A percentile compares a stretch with the other conserved stretches of the same genome.
phyloP scores from a whole-genome alignment of 2,329 filamentous ascomycete species.

The Sporothrix inflata region DNA sequence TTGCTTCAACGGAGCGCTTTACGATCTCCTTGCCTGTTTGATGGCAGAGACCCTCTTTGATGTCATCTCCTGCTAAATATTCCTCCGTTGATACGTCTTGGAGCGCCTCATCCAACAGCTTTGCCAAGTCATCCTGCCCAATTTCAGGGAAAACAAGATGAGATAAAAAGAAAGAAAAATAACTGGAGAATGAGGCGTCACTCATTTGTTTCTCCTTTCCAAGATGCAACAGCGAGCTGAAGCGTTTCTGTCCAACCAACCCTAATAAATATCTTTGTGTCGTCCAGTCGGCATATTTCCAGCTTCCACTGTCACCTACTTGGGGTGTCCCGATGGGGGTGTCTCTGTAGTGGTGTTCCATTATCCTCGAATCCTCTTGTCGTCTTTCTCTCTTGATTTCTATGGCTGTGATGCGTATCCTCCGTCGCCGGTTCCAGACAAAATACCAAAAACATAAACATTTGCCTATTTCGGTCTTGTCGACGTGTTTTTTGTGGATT shows the following conservation, averaged over 20 bases:
- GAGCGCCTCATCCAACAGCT: background rate
- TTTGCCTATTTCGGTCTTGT: background rate
- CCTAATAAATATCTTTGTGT: background rate
- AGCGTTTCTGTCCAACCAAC: background rate
- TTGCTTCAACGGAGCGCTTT: background rate
- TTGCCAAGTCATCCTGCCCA: background rate
- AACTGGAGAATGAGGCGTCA: background rate
- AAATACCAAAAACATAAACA: background rate
- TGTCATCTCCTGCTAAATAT: background rate
- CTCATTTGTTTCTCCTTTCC: background rate
- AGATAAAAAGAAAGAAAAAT: background rate
- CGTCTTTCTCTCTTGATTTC: background rate
- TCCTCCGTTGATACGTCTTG: background rate
- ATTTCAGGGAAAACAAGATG: no score
- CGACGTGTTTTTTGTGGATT: background rate
- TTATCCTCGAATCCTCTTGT: background rate
- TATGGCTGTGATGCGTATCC: background rate
- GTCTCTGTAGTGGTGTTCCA: background rate
- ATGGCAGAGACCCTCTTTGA: background rate
- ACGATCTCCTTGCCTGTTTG: background rate
- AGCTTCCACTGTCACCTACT: no score
- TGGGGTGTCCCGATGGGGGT: background rate
- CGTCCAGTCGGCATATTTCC: slow-evolving; percentile 1
- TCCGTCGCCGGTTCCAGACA: background rate
- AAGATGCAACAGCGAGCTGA: background rate